Base-by-base conservation (phyloP, 257 asterid genomes). In the Fraxinus excelsior region DNA sequence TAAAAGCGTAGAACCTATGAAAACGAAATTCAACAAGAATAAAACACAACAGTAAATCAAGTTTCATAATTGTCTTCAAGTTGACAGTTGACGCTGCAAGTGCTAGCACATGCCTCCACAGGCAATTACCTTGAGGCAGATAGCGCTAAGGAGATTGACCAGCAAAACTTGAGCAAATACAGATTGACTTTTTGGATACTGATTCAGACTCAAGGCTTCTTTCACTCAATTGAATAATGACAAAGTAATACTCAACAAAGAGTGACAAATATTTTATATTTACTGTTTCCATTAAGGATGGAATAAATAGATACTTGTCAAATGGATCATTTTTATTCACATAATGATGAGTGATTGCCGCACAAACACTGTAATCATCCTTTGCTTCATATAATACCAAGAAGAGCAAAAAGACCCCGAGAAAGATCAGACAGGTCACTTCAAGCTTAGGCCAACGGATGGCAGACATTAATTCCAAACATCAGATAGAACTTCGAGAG, bases 401-500 rank as follows among this genome's bases (percentile, higher is more conserved):
- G 6, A 80, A 74, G 32, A 18, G 31, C 82, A 76, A 23, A 38
- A 34, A 75, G 46, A n/a, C 28, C 72, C 65, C 21, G 25, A 73
- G 71, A 65, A 71, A 53, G 42, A 79, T 73, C 75, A 77, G 64
- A 46, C 76, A 74, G 44, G 77, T 71, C 80, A 66, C 70, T 80
- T 77, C 76, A 74, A 42, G 32, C 75, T 51, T 67, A 34, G 72
- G 71, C 21, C 66, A 73, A 73, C 19, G 21, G 75, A 73, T 73
- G 32, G 76, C 67, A 28, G 23, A 53, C 12, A 2, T 56, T 56
- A 56, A 19, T 56, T 53, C 64, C 11, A 18, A 53, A 18, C 23
- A 53, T 19, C 64, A 53, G 64, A 53, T 6, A 53, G 9, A 53
- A 53, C 64, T 53, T 56, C 3, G 26, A 56, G 12, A n/a, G 65